A percentile compares a stretch with the other conserved stretches of the same genome.
Evolutionary conservation across 148 eudicot species (phyloP).

Genomic region (Fagopyrum homotropicum): DNA sequence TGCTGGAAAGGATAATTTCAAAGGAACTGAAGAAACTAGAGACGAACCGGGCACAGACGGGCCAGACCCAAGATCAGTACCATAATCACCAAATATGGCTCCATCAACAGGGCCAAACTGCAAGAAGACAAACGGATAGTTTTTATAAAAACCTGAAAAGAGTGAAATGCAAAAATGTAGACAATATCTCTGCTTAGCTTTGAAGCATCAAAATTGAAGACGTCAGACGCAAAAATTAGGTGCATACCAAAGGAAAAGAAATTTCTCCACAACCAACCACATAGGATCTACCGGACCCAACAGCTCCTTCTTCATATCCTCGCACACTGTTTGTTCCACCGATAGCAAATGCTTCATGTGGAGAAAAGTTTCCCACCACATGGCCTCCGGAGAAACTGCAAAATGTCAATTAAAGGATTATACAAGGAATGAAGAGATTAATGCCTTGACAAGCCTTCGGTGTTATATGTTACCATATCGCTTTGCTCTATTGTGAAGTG

Average conservation of each 20-base stretch:
- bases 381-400: slow-evolving; percentile 88
- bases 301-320: slow-evolving; percentile 98
- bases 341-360: slow-evolving; percentile 96
- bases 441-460: not conserved
- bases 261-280: slow-evolving; percentile 91
- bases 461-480: too few relatives aligned
- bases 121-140: slow-evolving; percentile 13
- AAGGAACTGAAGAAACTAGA: not conserved
- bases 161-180: not conserved
- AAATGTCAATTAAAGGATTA: not conserved
- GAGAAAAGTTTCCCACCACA: slow-evolving; percentile 89
- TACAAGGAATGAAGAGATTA: not conserved
- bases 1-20: not conserved
- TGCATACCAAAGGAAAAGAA: slow-evolving; percentile 85
- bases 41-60: slow-evolving; percentile 72
- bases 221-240: not conserved
- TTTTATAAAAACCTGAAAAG: slow-evolving; percentile 1
- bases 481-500: too few relatives aligned
- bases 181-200: not conserved
- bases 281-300: slow-evolving; percentile 85
- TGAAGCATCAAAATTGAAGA: not conserved
- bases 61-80: slow-evolving; percentile 96
- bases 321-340: slow-evolving; percentile 99
- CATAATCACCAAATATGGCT: slow-evolving; percentile 85
- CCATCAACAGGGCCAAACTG: slow-evolving; percentile 95